phyloP scores from a whole-genome alignment of 257 asterid genomes.

The Salvia splendens region DNA sequence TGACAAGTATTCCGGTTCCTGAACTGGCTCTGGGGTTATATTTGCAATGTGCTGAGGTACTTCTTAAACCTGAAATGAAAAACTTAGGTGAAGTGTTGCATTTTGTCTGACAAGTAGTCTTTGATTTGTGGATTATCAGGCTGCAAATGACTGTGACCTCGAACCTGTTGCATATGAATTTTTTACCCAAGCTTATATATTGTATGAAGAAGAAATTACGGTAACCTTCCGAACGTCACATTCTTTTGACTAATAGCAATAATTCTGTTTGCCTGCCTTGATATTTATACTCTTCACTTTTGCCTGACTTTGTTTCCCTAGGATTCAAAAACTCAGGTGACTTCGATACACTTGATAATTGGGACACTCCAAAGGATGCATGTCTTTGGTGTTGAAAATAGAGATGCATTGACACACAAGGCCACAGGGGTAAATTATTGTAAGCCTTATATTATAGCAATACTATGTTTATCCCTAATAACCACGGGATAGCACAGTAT shows the following conservation, averaged over 20 bases:
- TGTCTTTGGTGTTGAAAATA: slow-evolving; percentile 88
- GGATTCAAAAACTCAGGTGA: slow-evolving; percentile 98
- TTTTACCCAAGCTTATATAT: slow-evolving; percentile 95
- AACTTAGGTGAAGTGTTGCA: slow-evolving; percentile 22
- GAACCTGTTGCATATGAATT: slow-evolving; percentile 99
- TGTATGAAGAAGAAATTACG: slow-evolving; percentile 96
- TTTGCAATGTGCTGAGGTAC: slow-evolving; percentile 98
- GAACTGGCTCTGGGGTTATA: slow-evolving; percentile 82
- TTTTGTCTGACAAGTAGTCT: slow-evolving; percentile 32
- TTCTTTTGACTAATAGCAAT: slow-evolving; percentile 8
- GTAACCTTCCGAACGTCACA: slow-evolving; percentile 39
- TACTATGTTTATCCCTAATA: slow-evolving; percentile 19
- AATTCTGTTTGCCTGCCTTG: slow-evolving; percentile 8
- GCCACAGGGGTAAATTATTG: slow-evolving; percentile 85
- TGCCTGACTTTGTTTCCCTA: slow-evolving; percentile 38
- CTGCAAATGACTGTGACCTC: slow-evolving; percentile 89
- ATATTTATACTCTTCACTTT: slow-evolving; percentile 21
- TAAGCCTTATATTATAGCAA: slow-evolving; percentile 25
- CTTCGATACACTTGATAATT: slow-evolving; percentile 79
- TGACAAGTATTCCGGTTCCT: slow-evolving; percentile 83
- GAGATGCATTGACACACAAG: slow-evolving; percentile 97
- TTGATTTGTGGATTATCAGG: slow-evolving; percentile 58
- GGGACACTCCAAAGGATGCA: slow-evolving; percentile 99
- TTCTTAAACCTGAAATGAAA: slow-evolving; percentile 12
- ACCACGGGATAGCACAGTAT: slow-evolving; percentile 8